Evolutionary conservation across 148 eudicot genomes (phyloP).

Genomic region (Bassia scoparia): DNA sequence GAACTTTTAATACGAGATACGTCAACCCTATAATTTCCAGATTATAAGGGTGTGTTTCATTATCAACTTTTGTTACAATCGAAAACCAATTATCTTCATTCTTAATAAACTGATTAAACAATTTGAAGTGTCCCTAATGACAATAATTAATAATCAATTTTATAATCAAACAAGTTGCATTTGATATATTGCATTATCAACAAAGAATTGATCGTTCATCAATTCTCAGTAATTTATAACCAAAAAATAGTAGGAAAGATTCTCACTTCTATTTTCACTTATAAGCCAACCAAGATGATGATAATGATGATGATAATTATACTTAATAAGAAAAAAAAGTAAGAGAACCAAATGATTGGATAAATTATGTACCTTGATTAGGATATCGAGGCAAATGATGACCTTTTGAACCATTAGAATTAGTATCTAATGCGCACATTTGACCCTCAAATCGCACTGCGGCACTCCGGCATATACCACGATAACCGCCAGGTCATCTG

Average conservation of each 20-base stretch:
- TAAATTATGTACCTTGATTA: constrained; percentile 18
- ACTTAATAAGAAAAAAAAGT: background rate
- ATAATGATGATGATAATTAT: background rate
- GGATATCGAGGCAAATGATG: constrained; percentile 24
- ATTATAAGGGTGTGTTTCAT: constrained; percentile 17
- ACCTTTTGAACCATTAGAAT: constrained; percentile 5
- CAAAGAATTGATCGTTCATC: background rate
- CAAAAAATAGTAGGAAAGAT: background rate
- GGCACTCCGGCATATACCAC: constrained; percentile 47
- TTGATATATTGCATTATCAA: background rate
- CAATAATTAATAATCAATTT: background rate
- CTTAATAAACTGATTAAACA: background rate
- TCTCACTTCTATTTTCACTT: background rate
- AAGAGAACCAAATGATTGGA: background rate
- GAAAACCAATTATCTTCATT: constrained; percentile 6
- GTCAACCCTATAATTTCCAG: background rate
- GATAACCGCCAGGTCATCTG: constrained; percentile 36
- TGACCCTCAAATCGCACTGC: constrained; percentile 43
- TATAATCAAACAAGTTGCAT: constrained; percentile 11
- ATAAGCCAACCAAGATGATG: background rate
- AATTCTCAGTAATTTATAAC: background rate
- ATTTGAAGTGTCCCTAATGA: background rate
- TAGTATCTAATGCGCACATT: constrained; percentile 33
- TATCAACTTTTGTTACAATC: constrained; percentile 6
- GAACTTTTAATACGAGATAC: background rate